Evolutionary conservation across 805 yeast genomes (phyloP), one percentile per base, ranked within the genome.

Genomic region (Myxozyma vanderwaltii): DNA sequence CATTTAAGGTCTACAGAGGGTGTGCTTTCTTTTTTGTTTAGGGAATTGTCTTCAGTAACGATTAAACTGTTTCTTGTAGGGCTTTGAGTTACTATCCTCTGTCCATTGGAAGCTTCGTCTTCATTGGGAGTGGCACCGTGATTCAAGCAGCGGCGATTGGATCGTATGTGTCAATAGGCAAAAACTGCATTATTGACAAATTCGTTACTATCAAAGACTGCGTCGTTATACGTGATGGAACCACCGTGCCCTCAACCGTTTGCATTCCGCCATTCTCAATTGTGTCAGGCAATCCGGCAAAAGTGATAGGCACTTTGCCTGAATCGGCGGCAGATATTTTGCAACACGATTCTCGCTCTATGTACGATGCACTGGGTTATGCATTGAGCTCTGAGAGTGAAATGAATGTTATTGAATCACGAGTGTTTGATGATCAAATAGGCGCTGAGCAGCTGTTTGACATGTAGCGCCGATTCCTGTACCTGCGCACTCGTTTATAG

Each of bases 131-230:
- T n/a, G 51, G 63, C 39, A 55, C 72, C 1, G 46, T 40, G 5
- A 51, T 75, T 15, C 66, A 72, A 50, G 77, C 79, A 5, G 77
- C 77, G 3, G 53, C 69, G n/a, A 69, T 76, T 7, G 79, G 80
- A 3, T 71, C 75, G 3, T 62, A 66, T 27, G 77, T 75, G 2
- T 38, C 61, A 13, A 73, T 76, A 10, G 79, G 79, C 23, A 54
- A 54, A 23, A 65, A 71, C 51, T 69, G 75, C 58, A 52, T 55
- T 19, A 62, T 76, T 19, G 68, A 78, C 39, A 56, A 58, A 59
- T 72, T 74, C 33, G 69, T 73, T 0, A 70, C 77, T 27, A 65
- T 76, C 44, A 70, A 71, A 52, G 79, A 77, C 58, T 71, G 78
- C 44, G 76, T 69, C 1, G 64, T 71, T 12, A 61, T 76, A 7